Evolutionary conservation across 2,329 filamentous ascomycete species (phyloP).

Genomic region (Botrytis byssoidea): DNA sequence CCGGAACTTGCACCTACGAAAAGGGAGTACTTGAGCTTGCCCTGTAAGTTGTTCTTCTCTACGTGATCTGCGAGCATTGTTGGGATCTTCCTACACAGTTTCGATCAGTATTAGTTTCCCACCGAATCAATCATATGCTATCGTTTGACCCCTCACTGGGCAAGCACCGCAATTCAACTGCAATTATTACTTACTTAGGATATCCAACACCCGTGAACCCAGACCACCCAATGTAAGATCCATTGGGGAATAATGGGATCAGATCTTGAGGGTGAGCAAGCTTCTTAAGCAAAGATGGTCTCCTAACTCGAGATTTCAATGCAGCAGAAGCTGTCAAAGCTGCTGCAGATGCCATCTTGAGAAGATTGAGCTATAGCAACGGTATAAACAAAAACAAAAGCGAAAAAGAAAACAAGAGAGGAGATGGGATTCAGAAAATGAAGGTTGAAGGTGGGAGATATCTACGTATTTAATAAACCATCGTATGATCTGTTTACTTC

Average conservation of each 20-base stretch:
- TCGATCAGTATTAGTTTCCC: constrained; percentile 8
- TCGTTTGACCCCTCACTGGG: background rate
- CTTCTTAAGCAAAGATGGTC: constrained; percentile 77
- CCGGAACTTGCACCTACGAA: constrained; percentile 90
- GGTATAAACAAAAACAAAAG: background rate
- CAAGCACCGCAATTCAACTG: background rate
- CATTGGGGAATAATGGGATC: constrained; percentile 77
- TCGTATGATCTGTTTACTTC: constrained; percentile 4
- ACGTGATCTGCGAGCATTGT: constrained; percentile 84
- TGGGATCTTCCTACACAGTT: constrained; percentile 66
- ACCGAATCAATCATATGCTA: background rate
- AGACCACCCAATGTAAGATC: constrained; percentile 85
- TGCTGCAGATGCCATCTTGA: constrained; percentile 33
- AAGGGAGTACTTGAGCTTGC: constrained; percentile 79
- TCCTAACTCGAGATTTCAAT: constrained; percentile 71
- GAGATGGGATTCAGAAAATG: background rate
- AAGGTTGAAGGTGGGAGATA: background rate
- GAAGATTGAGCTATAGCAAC: background rate
- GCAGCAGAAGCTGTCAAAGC: constrained; percentile 44
- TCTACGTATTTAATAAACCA: constrained; percentile 14
- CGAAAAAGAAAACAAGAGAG: background rate
- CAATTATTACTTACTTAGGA: constrained; percentile 63
- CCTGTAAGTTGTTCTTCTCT: constrained; percentile 80
- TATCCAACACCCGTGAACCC: constrained; percentile 90
- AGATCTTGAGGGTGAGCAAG: constrained; percentile 76